Conservation (phyloP, 106 monocot species). For the Ottelia alismoides region DNA sequence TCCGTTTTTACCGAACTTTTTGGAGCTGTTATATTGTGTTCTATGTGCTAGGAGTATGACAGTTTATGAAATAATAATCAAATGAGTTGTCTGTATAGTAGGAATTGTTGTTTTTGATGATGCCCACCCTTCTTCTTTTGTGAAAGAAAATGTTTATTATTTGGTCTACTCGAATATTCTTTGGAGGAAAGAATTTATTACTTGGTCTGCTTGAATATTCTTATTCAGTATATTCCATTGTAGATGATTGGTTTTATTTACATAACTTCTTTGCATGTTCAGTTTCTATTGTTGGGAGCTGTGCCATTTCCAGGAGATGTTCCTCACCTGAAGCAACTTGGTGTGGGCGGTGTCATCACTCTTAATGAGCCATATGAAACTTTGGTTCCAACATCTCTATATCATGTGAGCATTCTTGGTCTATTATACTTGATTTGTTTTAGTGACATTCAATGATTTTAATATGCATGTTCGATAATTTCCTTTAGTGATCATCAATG, state of each 20-base stretch:
- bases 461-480: no score
- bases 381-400: conserved; percentile 65
- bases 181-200: no score
- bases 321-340: conserved; percentile 69
- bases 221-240: not conserved
- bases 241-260: not conserved
- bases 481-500: no score
- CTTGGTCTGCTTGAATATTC: not conserved
- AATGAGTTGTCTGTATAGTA: no score
- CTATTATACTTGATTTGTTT: not conserved
- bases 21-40: no score
- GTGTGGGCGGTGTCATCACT: conserved; percentile 78
- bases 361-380: conserved; percentile 93
- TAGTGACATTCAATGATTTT: no score
- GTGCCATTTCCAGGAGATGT: conserved; percentile 92
- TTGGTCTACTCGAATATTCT: no score
- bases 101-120: no score
- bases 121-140: not conserved
- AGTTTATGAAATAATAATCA: no score
- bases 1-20: no score
- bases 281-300: conserved; percentile 89
- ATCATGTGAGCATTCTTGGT: conserved; percentile 43
- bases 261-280: conserved; percentile 7
- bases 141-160: no score
- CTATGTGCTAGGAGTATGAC: no score